These are phyloP conservation scores for Vitis hybrid DNA, from an alignment of 177 flowering plant species.

Conservation along the genomic window DNA sequence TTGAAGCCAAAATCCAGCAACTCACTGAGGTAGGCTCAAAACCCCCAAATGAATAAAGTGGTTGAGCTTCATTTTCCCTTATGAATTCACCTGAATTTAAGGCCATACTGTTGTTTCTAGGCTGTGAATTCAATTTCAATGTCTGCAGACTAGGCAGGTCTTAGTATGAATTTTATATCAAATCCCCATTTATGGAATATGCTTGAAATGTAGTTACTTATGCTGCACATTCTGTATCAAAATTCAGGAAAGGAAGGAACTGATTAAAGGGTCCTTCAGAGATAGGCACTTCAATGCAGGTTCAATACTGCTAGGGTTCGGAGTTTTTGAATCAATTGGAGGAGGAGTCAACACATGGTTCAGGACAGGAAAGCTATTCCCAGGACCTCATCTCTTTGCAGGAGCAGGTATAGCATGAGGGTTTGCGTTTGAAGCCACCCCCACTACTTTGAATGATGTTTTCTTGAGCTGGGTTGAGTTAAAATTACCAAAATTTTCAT, in stretches of 20 bases:
- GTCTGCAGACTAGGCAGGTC: too few relatives aligned
- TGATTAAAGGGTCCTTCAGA: constrained; percentile 75
- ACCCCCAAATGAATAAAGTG: neutral
- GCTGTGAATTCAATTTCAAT: too few relatives aligned
- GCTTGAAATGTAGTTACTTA: too few relatives aligned
- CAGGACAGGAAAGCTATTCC: constrained; percentile 84
- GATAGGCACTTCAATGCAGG: constrained; percentile 91
- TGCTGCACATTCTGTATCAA: neutral
- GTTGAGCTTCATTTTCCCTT: too few relatives aligned
- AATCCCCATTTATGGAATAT: neutral
- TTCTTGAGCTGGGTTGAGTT: too few relatives aligned
- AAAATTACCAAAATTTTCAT: too few relatives aligned
- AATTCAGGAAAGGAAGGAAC: constrained; percentile 78
- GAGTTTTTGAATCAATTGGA: constrained; percentile 72
- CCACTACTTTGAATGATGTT: too few relatives aligned
- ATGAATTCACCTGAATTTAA: too few relatives aligned
- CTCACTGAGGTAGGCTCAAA: constrained; percentile 63
- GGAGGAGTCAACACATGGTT: constrained; percentile 90
- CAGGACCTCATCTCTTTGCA: constrained; percentile 93
- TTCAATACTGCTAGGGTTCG: constrained; percentile 69
- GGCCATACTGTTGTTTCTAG: too few relatives aligned
- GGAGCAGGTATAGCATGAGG: constrained; percentile 58
- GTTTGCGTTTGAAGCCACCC: neutral
- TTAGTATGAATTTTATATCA: neutral
- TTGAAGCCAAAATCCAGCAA: constrained; percentile 64